Evolutionary conservation across 2,329 filamentous ascomycete species (phyloP), one percentile per base, ranked within the genome.

Genomic region (Penicillium palitans): DNA sequence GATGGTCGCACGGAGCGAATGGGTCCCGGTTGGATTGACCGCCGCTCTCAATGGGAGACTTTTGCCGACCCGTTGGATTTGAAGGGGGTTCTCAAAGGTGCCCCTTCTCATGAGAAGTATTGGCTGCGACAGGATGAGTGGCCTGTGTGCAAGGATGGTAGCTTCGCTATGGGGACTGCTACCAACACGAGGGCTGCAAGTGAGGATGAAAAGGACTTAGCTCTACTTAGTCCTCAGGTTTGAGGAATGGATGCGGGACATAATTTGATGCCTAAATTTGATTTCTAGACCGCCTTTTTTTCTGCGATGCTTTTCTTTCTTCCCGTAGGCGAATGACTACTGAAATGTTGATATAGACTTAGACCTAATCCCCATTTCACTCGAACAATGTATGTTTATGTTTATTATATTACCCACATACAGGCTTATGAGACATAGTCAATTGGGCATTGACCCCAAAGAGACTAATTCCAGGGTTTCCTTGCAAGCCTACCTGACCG

Each of bases 21-120:
- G 19, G 72, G 72, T 4, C 72, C 72, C 17, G 72, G 72, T 13
- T 73, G 71, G 71, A 67, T 59, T 33, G 71, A 74, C 53, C 63
- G 54, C 6, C 63, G 71, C 12, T 64, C 66, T 27, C 60, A 24
- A 8, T 68, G 64, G 68, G 59, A 64, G 59, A 74, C 70, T 2
- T 66, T 72, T 42, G 46, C 68, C 5, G 71, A 72, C 55, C 67
- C 69, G 6, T 59, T 73, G 42, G 69, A 72, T 49, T 37, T 73
- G 13, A 53, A 58, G 9, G 69, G 70, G 17, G 53, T 61, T 35
- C 41, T 71, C 0, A 66, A 66, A 21, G 70, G 70, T 0, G 41
- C 65, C 10, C 58, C 63, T 19, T 66, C 66, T 27, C 66, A 73
- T 61, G 69, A 73, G 17, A 56, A 59, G 35, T 74, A 67, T 52